Evolutionary conservation across 2,329 filamentous ascomycete genomes (phyloP).

Genomic region (Penicillium paneum): DNA sequence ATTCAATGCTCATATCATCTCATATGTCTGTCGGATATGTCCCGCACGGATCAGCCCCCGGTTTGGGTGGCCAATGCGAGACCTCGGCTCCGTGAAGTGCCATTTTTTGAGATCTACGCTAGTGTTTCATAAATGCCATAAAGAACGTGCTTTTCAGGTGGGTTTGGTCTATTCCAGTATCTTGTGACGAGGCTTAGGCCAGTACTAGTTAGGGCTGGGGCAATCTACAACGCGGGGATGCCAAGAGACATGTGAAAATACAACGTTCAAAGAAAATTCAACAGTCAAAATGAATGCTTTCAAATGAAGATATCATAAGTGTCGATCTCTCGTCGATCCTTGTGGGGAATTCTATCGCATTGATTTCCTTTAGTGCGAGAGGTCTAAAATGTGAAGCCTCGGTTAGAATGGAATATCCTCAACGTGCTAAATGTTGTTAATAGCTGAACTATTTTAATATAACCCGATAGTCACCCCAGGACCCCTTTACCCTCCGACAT

Average conservation of each 20-base stretch:
- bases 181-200: not conserved
- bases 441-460: not conserved
- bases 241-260: slow-evolving; percentile 7
- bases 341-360: slow-evolving; percentile 6
- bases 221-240: not conserved
- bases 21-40: not conserved
- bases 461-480: not conserved
- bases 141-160: not conserved
- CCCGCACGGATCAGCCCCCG: slow-evolving; percentile 5
- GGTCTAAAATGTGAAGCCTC: not conserved
- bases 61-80: slow-evolving; percentile 1
- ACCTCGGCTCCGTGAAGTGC: slow-evolving; percentile 1
- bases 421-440: not conserved
- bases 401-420: not conserved
- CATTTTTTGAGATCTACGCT: not conserved
- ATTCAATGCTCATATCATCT: not conserved
- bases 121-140: not conserved
- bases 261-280: not conserved
- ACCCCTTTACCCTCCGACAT: not conserved
- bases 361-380: not conserved
- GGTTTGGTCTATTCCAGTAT: not conserved
- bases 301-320: not conserved
- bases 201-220: not conserved
- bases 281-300: not conserved
- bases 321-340: not conserved